phyloP scores from a whole-genome alignment of 495 filamentous ascomycete species.

The Penicillium maclennaniae region DNA sequence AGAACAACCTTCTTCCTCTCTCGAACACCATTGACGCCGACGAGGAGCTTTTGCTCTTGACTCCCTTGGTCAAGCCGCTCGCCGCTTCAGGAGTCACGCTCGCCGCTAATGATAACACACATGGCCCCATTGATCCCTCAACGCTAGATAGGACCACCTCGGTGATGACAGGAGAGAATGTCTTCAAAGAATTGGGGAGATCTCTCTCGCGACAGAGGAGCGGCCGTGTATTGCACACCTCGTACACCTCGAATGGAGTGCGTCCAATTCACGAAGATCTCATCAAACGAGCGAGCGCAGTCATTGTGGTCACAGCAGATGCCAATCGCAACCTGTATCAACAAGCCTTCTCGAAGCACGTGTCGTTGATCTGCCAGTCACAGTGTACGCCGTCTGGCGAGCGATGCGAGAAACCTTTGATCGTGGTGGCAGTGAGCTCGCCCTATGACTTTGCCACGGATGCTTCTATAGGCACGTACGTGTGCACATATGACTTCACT shows the following conservation, averaged over 20 bases:
- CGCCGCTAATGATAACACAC: conserved; percentile 46
- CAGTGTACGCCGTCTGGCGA: conserved; percentile 52
- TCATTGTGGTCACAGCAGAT: conserved; percentile 85
- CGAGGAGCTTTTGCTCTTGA: conserved; percentile 78
- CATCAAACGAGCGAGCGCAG: conserved; percentile 78
- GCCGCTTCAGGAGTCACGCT: conserved; percentile 72
- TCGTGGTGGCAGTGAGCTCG: conserved; percentile 86
- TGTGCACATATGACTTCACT: conserved; percentile 93
- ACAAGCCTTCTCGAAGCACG: conserved; percentile 86
- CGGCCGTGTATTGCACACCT: conserved; percentile 82
- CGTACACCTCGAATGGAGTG: conserved; percentile 86
- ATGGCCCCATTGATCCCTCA: conserved; percentile 53
- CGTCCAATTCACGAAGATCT: conserved; percentile 85
- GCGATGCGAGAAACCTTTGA: conserved; percentile 59
- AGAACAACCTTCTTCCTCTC: conserved; percentile 71
- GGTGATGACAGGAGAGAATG: conserved; percentile 80
- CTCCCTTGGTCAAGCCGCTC: conserved; percentile 80
- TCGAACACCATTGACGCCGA: conserved; percentile 72
- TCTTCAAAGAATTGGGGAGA: conserved; percentile 79
- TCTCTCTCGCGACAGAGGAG: conserved; percentile 76
- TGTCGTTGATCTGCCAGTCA: conserved; percentile 89
- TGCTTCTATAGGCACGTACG: conserved; percentile 75
- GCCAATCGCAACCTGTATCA: conserved; percentile 88
- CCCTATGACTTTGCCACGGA: conserved; percentile 97
- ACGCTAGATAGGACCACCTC: conserved; percentile 57